These are phyloP conservation scores for Murraya koenigii DNA, from an alignment of 345 rosid species.

Conservation along the genomic window DNA sequence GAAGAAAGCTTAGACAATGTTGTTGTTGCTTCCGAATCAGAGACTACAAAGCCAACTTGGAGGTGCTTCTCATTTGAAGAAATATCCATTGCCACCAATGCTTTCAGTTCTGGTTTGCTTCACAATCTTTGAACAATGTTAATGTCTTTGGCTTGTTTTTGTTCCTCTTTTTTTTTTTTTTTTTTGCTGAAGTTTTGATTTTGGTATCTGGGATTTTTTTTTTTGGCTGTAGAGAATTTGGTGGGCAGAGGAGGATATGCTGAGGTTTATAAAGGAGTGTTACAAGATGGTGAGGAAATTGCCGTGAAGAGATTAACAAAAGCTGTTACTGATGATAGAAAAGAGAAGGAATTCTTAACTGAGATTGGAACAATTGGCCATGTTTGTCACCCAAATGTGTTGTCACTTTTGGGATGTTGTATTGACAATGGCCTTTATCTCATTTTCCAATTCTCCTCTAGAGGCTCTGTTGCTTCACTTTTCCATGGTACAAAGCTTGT, in stretches of 20 bases:
- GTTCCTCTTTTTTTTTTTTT: not conserved
- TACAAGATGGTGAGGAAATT: slow-evolving; percentile 54
- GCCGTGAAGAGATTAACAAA: slow-evolving; percentile 85
- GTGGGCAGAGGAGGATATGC: slow-evolving; percentile 95
- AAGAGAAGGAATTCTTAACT: slow-evolving; percentile 82
- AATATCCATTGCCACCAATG: slow-evolving; percentile 70
- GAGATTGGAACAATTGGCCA: slow-evolving; percentile 97
- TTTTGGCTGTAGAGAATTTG: slow-evolving; percentile 45
- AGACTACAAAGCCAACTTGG: slow-evolving; percentile 64
- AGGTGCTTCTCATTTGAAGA: slow-evolving; percentile 88
- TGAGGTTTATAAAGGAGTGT: slow-evolving; percentile 75
- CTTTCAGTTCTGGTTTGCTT: slow-evolving; percentile 59
- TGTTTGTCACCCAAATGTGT: slow-evolving; percentile 76
- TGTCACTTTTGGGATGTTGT: slow-evolving; percentile 83
- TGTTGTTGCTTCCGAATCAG: slow-evolving; percentile 18
- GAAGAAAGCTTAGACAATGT: slow-evolving; percentile 19
- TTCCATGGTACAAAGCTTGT: slow-evolving; percentile 61
- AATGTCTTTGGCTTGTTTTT: not conserved
- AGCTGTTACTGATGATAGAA: slow-evolving; percentile 73
- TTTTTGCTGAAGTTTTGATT: not conserved
- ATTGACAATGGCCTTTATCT: slow-evolving; percentile 87
- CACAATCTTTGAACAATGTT: not conserved
- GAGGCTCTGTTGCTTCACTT: slow-evolving; percentile 89
- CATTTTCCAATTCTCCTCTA: slow-evolving; percentile 76
- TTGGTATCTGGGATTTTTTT: not conserved